Base-by-base conservation (phyloP, 805 yeast species). In the Sugiyamaella valdiviana region DNA sequence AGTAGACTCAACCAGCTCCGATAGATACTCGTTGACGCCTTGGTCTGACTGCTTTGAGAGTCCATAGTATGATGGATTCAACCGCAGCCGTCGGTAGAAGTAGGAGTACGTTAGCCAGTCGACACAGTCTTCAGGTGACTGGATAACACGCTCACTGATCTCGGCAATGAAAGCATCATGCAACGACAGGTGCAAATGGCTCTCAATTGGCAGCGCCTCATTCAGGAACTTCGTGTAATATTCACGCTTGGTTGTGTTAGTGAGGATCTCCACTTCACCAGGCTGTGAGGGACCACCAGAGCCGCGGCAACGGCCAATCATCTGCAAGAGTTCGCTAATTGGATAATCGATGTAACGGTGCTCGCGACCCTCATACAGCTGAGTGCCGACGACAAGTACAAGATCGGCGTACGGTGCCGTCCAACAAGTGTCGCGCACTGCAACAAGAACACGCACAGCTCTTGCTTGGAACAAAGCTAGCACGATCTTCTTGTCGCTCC, bases 41-140 rank as follows among this genome's bases (percentile, higher is more conserved):
- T 75, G 65, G 39, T 79, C 79, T 1, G 85, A 68, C 2, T 74
- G 70, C 51, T 82, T 85, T 37, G 70, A 71, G 6, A 87, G 76
- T n/a, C 89, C 96, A 61, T 93, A 93, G 62, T 77, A 93, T 50
- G 93, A 80, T 2, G 99, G 97, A 63, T 93, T 93, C 32, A 77
- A 73, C 48, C 80, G 83, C 17, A 93, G 63, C 44, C 98, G 72
- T 54, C 95, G 73, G 65, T 87, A 93, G 59, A 90, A 85, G 57
- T 81, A 85, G 0, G 95, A 76, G 62, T 77, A 86, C 0, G 96
- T 85, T 29, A 93, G 60, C 95, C 95, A 88, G 59, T 91, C 96
- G 51, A 93, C 78, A 57, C 95, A 86, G 56, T 85, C 93, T 58
- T 90, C 96, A 60, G 85, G 79, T 6, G 77, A 72, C 41, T 71